Conservation (phyloP, 192 early-diverging fungal species). For the Geosiphon pyriformis region DNA sequence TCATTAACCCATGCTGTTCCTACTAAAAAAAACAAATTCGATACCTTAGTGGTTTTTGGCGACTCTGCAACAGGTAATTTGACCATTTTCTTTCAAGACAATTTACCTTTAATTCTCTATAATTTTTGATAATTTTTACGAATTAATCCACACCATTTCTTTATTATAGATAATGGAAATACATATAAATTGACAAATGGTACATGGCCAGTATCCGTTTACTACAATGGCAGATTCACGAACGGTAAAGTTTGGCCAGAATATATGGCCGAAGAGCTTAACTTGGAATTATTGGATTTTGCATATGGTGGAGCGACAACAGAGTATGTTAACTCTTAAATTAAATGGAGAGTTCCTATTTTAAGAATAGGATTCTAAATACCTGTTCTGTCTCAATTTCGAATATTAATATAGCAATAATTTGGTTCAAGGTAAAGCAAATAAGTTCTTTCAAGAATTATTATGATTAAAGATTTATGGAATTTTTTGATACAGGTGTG, state of each 20-base stretch:
- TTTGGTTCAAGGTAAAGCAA: background rate
- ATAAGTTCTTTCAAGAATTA: no score
- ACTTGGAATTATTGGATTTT: background rate
- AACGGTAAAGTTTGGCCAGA: background rate
- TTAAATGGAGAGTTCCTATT: background rate
- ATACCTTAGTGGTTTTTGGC: background rate
- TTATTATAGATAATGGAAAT: conserved; percentile 4
- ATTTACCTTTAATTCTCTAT: no score
- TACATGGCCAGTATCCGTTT: background rate
- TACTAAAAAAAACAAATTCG: no score
- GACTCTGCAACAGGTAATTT: background rate
- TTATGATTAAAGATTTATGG: no score
- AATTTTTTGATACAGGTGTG: no score
- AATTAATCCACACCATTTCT: no score
- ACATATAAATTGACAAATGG: background rate
- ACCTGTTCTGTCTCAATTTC: background rate
- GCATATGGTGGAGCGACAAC: background rate
- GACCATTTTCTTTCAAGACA: no score
- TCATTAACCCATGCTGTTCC: no score
- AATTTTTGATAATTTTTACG: no score
- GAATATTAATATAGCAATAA: background rate
- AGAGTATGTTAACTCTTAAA: background rate
- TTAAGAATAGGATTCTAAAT: no score
- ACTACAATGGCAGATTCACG: background rate
- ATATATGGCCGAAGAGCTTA: background rate